These are phyloP conservation scores for Leccinellum rugosiceps DNA, from an alignment of 768 basidiomycete species.

Conservation along the genomic window DNA sequence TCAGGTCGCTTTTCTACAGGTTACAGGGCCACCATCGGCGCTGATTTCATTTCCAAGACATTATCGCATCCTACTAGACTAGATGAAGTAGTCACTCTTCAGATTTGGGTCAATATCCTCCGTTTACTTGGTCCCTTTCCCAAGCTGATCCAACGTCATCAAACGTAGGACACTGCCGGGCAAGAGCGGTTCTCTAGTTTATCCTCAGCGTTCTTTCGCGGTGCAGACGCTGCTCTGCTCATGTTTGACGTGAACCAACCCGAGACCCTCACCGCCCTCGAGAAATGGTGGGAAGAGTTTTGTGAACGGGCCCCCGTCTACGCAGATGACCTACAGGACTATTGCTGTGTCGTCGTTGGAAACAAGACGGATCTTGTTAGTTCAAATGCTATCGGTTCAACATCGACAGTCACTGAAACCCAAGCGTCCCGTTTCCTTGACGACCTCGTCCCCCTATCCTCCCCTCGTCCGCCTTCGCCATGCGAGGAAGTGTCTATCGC, in stretches of 20 bases:
- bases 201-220: conserved; percentile 80
- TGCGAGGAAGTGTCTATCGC: conserved; percentile 11
- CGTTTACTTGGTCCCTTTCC: not conserved
- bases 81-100: conserved; percentile 59
- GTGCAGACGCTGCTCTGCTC: conserved; percentile 77
- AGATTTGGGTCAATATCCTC: conserved; percentile 54
- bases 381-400: conserved; percentile 10
- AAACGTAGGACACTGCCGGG: conserved; percentile 71
- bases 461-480: conserved; percentile 8
- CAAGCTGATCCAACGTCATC: conserved; percentile 4
- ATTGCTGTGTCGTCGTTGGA: conserved; percentile 71
- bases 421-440: conserved; percentile 56
- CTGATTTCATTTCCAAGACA: conserved; percentile 82
- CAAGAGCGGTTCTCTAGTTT: conserved; percentile 86
- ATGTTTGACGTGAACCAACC: conserved; percentile 78
- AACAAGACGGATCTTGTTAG: conserved; percentile 68
- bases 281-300: conserved; percentile 82
- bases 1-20: conserved; percentile 70
- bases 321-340: conserved; percentile 59
- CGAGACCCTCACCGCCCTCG: conserved; percentile 54
- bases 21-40: conserved; percentile 84
- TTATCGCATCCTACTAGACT: conserved; percentile 56
- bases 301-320: conserved; percentile 58
- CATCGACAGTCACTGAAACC: conserved; percentile 31
- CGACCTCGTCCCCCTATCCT: conserved; percentile 47